These are phyloP conservation scores for Dichotomocladium elegans DNA, from an alignment of 371 early-diverging fungal species.

Conservation along the genomic window DNA sequence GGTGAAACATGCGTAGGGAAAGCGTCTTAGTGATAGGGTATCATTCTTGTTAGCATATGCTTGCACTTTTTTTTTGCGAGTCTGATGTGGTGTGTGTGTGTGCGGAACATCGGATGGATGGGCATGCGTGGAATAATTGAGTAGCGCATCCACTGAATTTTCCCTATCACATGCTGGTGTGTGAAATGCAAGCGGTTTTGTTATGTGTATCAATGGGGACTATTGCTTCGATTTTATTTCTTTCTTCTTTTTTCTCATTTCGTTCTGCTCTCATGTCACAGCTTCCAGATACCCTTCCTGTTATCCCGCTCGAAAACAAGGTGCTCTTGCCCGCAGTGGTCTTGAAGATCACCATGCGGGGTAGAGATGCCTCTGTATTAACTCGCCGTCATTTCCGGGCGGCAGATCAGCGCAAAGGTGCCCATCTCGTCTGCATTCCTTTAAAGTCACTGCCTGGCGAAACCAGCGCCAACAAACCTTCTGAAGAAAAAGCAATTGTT, in stretches of 20 bases:
- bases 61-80: too few relatives aligned
- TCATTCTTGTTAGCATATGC: too few relatives aligned
- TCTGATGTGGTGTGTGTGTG: too few relatives aligned
- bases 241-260: neutral
- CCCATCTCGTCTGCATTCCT: slow-evolving; percentile 39
- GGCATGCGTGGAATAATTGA: too few relatives aligned
- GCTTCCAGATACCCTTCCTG: slow-evolving; percentile 12
- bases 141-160: too few relatives aligned
- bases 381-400: slow-evolving; percentile 23
- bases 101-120: too few relatives aligned
- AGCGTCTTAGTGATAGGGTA: too few relatives aligned
- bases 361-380: slow-evolving; percentile 30
- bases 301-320: slow-evolving; percentile 31
- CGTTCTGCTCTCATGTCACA: neutral
- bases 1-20: too few relatives aligned
- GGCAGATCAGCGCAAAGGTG: slow-evolving; percentile 21
- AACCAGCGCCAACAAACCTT: neutral
- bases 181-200: too few relatives aligned
- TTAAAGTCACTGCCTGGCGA: slow-evolving; percentile 1
- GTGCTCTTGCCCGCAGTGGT: slow-evolving; percentile 35
- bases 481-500: slow-evolving; percentile 6
- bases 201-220: too few relatives aligned
- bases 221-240: neutral
- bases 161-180: too few relatives aligned
- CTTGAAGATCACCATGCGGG: slow-evolving; percentile 25